phyloP scores from a whole-genome alignment of 805 yeast species.

The Phaffomyces antillensis region DNA sequence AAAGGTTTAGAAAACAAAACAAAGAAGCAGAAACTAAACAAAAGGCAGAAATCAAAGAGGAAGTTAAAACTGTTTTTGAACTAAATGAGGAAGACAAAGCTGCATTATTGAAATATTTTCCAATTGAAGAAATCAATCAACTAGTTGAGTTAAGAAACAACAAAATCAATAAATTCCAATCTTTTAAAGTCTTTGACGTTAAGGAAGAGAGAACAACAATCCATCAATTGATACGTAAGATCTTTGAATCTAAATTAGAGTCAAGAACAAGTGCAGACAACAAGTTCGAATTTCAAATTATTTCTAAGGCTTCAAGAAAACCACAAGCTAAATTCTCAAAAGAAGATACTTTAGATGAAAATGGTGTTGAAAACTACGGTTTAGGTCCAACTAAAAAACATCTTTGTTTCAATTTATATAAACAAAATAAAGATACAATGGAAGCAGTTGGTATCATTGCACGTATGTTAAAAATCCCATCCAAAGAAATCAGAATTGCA shows the following conservation, averaged over 20 bases:
- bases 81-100: constrained; percentile 39
- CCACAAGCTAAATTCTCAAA: constrained; percentile 13
- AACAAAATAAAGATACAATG: constrained; percentile 96
- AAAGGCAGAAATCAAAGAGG: constrained; percentile 10
- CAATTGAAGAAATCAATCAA: constrained; percentile 40
- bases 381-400: constrained; percentile 65
- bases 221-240: constrained; percentile 69
- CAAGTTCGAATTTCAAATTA: constrained; percentile 54
- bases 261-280: constrained; percentile 68
- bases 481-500: constrained; percentile 67
- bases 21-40: constrained; percentile 3
- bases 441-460: constrained; percentile 77
- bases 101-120: constrained; percentile 46
- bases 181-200: constrained; percentile 50
- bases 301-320: constrained; percentile 35
- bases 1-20: constrained; percentile 33
- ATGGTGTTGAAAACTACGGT: constrained; percentile 59
- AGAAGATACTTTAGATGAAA: constrained; percentile 30
- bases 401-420: constrained; percentile 74
- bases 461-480: constrained; percentile 67
- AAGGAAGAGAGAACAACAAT: constrained; percentile 70
- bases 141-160: constrained; percentile 1
- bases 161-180: constrained; percentile 50
- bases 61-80: constrained; percentile 26
- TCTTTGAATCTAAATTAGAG: constrained; percentile 70